Percentiles rank a stretch among this genome's conserved stretches.
These are phyloP conservation scores for Rhodosporidiobolus odoratus DNA, from an alignment of 768 basidiomycete genomes.

Conservation along the genomic window DNA sequence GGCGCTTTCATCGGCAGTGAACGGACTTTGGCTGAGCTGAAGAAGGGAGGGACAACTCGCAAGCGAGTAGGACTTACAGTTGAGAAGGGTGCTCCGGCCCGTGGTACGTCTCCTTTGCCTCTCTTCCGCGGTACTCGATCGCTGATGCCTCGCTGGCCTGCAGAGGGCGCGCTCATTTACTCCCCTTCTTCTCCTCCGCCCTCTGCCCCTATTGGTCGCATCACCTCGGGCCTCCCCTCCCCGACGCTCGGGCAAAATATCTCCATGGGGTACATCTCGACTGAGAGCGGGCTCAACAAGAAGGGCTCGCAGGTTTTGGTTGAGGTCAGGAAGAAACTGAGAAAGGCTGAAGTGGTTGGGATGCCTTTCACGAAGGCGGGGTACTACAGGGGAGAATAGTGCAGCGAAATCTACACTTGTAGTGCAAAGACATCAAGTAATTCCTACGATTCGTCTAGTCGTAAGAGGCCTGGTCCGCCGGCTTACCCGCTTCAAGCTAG, in stretches of 20 bases:
- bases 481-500: background rate
- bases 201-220: conserved; percentile 52
- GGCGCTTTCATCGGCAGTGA: conserved; percentile 71
- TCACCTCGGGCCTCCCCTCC: conserved; percentile 94
- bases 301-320: conserved; percentile 80
- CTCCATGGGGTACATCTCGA: conserved; percentile 85
- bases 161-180: conserved; percentile 36
- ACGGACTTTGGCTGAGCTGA: conserved; percentile 66
- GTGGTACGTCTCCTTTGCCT: conserved; percentile 55
- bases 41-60: conserved; percentile 60
- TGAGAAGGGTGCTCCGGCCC: conserved; percentile 70
- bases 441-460: no score
- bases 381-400: conserved; percentile 56
- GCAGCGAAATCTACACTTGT: no score
- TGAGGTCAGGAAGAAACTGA: conserved; percentile 73
- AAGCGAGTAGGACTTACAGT: conserved; percentile 76
- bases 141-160: no score
- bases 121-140: background rate
- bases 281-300: conserved; percentile 66
- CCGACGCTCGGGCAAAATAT: conserved; percentile 85
- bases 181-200: background rate
- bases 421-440: no score
- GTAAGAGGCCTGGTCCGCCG: no score
- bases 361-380: conserved; percentile 85
- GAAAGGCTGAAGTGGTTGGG: conserved; percentile 65